phyloP scores from a whole-genome alignment of 108 stramenopile genomes.

The Nitzschia sp. region DNA sequence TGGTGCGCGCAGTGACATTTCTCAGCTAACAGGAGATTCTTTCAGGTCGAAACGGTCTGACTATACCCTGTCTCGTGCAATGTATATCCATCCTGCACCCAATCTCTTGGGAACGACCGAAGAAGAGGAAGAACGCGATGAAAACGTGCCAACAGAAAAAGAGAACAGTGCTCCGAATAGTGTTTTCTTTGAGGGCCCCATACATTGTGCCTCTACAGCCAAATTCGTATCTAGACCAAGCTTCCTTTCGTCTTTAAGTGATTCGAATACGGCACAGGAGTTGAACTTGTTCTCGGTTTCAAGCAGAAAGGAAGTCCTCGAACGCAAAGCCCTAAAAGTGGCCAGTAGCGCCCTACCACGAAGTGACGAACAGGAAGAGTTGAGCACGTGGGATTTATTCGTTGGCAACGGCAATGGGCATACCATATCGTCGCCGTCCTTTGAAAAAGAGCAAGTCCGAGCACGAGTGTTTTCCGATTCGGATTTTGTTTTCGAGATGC shows the following conservation, averaged over 20 bases:
- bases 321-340: neutral
- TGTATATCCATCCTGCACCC: conserved; percentile 2
- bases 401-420: neutral
- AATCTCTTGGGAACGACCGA: conserved; percentile 1
- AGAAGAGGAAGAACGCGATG: conserved; percentile 12
- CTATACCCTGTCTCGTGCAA: neutral
- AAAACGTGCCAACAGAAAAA: neutral
- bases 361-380: neutral
- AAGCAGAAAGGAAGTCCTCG: neutral
- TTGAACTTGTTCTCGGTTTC: neutral
- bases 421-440: neutral
- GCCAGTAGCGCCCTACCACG: neutral
- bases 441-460: neutral
- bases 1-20: conserved; percentile 13
- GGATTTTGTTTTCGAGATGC: conserved; percentile 14
- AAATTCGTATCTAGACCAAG: neutral
- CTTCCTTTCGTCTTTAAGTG: neutral
- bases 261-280: neutral
- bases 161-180: neutral
- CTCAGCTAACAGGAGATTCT: conserved; percentile 9
- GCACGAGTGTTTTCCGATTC: conserved; percentile 27
- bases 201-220: neutral
- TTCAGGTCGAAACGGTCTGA: neutral
- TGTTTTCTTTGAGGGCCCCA: neutral
- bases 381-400: neutral